phyloP scores from a whole-genome alignment of 2,329 filamentous ascomycete genomes.

The Xylaria sp. region DNA sequence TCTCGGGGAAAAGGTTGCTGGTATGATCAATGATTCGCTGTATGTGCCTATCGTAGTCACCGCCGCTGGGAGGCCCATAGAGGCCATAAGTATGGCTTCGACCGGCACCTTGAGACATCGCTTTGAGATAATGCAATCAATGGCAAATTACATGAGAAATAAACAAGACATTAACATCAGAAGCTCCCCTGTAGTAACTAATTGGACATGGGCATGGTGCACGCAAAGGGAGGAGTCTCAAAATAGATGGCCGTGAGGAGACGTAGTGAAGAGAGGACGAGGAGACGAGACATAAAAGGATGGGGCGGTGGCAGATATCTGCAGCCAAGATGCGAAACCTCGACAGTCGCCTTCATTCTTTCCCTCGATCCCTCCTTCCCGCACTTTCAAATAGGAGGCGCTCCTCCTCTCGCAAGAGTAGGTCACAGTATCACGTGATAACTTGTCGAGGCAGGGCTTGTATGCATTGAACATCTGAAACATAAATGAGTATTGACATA shows the following conservation, averaged over 20 bases:
- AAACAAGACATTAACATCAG: not conserved
- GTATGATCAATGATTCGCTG: constrained; percentile 49
- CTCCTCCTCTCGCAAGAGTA: constrained; percentile 14
- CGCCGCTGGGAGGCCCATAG: constrained; percentile 38
- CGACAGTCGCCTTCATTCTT: constrained; percentile 4
- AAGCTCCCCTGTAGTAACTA: not conserved
- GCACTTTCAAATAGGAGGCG: not conserved
- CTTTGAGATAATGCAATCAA: not conserved
- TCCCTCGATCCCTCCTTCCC: constrained; percentile 8
- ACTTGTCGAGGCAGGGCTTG: not conserved
- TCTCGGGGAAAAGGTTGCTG: constrained; percentile 40
- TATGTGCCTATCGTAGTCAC: constrained; percentile 44
- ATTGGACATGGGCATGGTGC: not conserved
- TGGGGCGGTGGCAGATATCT: not conserved
- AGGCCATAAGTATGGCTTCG: constrained; percentile 40
- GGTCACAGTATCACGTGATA: constrained; percentile 27
- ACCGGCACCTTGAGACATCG: constrained; percentile 43
- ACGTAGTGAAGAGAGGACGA: not conserved
- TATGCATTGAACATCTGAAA: not conserved
- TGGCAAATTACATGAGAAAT: not conserved
- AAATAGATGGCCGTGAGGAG: not conserved
- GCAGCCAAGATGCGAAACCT: not conserved
- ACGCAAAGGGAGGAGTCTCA: not conserved
- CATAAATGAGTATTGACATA: not conserved
- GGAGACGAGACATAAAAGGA: too few species aligned